Conservation (phyloP, 2,329 filamentous ascomycete genomes). For the Epichloe hybrida region DNA sequence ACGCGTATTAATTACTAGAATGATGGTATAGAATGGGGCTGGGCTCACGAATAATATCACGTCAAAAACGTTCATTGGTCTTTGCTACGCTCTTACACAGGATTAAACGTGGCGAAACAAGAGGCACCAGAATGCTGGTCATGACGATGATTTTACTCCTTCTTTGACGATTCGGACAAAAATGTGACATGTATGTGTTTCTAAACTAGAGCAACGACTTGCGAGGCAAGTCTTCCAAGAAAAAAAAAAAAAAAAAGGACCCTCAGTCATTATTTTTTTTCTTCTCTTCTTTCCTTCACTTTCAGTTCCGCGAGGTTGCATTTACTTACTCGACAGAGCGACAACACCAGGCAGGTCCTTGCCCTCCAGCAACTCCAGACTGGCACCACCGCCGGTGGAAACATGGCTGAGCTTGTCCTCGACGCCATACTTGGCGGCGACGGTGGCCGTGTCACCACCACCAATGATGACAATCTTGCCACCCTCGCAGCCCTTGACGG, state of each 20-base stretch:
- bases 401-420: slow-evolving; percentile 98
- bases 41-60: background rate
- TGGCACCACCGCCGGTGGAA: slow-evolving; percentile 90
- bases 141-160: background rate
- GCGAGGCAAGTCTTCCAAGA: background rate
- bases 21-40: background rate
- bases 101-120: too few relatives aligned
- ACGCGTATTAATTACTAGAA: background rate
- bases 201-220: slow-evolving; percentile 1
- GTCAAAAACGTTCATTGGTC: background rate
- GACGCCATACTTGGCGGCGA: slow-evolving; percentile 90
- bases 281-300: background rate
- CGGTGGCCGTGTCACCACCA: slow-evolving; percentile 94
- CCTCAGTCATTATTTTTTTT: slow-evolving; percentile 7
- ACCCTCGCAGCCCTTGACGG: slow-evolving; percentile 60
- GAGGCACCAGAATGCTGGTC: too few relatives aligned
- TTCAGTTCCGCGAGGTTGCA: background rate
- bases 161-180: background rate
- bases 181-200: too few relatives aligned
- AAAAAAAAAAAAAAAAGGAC: slow-evolving; percentile 11
- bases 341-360: slow-evolving; percentile 92
- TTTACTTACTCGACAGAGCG: slow-evolving; percentile 71
- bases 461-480: slow-evolving; percentile 95
- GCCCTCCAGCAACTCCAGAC: slow-evolving; percentile 90
- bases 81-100: background rate